These are phyloP conservation scores for Dictyostelium citrinum DNA, from an alignment of 78 protist species.

Conservation along the genomic window DNA sequence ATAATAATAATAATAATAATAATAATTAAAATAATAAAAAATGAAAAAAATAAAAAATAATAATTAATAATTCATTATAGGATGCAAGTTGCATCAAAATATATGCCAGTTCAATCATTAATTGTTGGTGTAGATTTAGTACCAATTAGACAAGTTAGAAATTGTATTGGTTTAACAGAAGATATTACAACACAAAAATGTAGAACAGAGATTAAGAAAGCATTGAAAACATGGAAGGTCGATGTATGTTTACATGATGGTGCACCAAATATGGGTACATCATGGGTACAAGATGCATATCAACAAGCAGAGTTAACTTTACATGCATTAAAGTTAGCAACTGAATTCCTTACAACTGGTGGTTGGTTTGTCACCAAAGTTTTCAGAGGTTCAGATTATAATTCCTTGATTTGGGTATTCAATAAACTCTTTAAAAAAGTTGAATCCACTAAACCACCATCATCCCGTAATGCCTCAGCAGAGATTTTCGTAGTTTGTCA, in stretches of 20 bases:
- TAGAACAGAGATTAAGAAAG: conserved; percentile 79
- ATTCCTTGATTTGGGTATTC: conserved; percentile 95
- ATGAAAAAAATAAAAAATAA: too few relatives aligned
- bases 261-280: conserved; percentile 99
- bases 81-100: conserved; percentile 96
- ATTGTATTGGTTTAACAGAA: conserved; percentile 85
- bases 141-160: conserved; percentile 95
- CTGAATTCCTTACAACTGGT: conserved; percentile 90
- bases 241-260: conserved; percentile 99
- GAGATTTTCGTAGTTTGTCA: conserved; percentile 99
- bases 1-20: too few relatives aligned
- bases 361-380: conserved; percentile 98
- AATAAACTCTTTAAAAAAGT: conserved; percentile 95
- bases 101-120: conserved; percentile 90
- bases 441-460: conserved; percentile 97
- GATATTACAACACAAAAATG: conserved; percentile 98
- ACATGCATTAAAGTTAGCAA: conserved; percentile 93
- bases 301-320: conserved; percentile 96
- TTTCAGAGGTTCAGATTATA: conserved; percentile 98
- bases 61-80: conserved; percentile 70
- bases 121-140: conserved; percentile 98
- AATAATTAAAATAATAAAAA: not conserved
- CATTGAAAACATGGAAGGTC: conserved; percentile 82
- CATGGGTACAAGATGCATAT: conserved; percentile 98
- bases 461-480: conserved; percentile 96